phyloP scores from a whole-genome alignment of 2,329 filamentous ascomycete genomes.

The Fusarium tanahbumbuense region DNA sequence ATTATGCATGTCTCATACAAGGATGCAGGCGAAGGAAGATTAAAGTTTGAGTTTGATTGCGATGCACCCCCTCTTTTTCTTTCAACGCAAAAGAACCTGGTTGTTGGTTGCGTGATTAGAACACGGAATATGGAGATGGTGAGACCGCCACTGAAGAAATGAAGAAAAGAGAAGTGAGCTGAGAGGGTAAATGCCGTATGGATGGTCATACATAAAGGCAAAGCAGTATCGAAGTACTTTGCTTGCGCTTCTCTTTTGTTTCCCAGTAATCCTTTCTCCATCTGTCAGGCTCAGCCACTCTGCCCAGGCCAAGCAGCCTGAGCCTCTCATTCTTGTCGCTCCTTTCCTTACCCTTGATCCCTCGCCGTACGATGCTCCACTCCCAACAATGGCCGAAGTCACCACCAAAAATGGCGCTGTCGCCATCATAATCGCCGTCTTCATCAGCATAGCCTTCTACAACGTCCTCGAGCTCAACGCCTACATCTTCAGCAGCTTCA shows the following conservation, averaged over 20 bases:
- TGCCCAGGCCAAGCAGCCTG: neutral
- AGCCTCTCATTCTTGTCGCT: neutral
- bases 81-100: neutral
- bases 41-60: constrained; percentile 4
- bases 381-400: constrained; percentile 6
- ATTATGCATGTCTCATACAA: neutral
- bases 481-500: constrained; percentile 50
- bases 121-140: neutral
- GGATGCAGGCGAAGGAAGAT: neutral
- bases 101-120: neutral
- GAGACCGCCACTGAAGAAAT: neutral
- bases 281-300: no score
- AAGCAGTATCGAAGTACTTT: neutral
- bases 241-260: neutral
- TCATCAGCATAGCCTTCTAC: constrained; percentile 46
- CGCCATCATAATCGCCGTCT: constrained; percentile 38
- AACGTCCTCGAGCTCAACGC: constrained; percentile 52
- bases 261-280: neutral
- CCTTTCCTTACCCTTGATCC: neutral
- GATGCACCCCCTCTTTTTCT: neutral
- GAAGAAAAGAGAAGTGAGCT: neutral
- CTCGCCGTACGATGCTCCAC: neutral
- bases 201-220: neutral
- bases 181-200: neutral
- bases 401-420: constrained; percentile 31